phyloP scores from a whole-genome alignment of 345 rosid genomes.

The Linum tenue region DNA sequence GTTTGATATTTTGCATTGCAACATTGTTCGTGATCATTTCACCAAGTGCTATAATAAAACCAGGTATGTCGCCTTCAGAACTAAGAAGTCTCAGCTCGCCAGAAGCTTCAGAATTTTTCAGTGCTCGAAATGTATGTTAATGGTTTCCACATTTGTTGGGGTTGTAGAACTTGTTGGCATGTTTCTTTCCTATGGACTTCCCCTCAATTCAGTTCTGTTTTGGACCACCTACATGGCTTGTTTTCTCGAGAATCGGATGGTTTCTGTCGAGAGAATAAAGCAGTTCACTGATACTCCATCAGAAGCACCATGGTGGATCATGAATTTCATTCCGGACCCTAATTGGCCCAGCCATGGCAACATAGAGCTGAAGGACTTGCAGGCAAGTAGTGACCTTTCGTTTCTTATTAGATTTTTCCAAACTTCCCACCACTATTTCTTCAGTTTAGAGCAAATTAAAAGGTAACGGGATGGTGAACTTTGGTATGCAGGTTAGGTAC shows the following conservation, averaged over 20 bases:
- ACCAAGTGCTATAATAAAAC: conserved; percentile 56
- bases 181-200: conserved; percentile 54
- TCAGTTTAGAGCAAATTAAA: no score
- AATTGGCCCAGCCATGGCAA: conserved; percentile 52
- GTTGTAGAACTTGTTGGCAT: conserved; percentile 59
- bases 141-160: conserved; percentile 4
- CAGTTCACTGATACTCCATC: conserved; percentile 45
- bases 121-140: background rate
- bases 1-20: conserved; percentile 66
- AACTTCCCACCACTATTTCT: no score
- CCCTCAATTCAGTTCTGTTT: conserved; percentile 60
- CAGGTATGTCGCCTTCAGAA: conserved; percentile 40
- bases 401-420: no score
- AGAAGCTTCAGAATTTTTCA: background rate
- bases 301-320: conserved; percentile 45
- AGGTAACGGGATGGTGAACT: no score
- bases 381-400: no score
- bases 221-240: conserved; percentile 75
- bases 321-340: conserved; percentile 27
- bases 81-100: background rate
- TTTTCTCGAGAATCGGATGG: conserved; percentile 76
- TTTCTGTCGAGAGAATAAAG: conserved; percentile 64
- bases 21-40: conserved; percentile 60
- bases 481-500: no score
- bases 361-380: conserved; percentile 27